Evolutionary conservation across 2,329 filamentous ascomycete species (phyloP), one percentile per base, ranked within the genome.

Genomic region (Fusarium musae): DNA sequence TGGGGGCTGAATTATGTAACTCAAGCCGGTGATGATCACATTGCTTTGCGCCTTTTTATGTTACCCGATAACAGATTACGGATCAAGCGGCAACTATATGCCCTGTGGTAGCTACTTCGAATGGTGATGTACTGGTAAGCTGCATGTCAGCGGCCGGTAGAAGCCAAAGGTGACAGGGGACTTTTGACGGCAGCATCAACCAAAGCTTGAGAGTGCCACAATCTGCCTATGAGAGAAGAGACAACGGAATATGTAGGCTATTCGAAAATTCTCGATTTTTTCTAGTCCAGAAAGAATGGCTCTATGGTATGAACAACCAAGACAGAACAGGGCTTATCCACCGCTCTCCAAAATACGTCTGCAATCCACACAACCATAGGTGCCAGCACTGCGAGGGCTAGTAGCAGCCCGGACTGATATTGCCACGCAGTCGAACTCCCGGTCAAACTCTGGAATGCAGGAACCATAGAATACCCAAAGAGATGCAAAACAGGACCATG

Each of bases 181-280:
- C 11, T 9, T 15, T 36, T 36, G 2, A 5, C 5, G 8, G 15
- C 15, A 15, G 36, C 5, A 19, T 16, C 26, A 36, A 9, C 7
- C 15, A 19, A 30, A 6, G 6, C 19, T 6, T 9, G 6, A 12
- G 13, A 17, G 9, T n/a, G 19, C 9, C 28, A 17, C 15, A 5
- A 19, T 34, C 2, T 9, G 23, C 43, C 4, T 30, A 7, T 7
- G 13, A 9, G 5, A 5, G 5, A 26, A 19, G 16, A 5, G 17
- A 26, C 13, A 26, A 8, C 4, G 9, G 19, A 2, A 10, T 2
- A 26, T 9, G 8, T 5, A 34, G 5, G 5, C 17, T 34, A 13
- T 10, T 3, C 1, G 1, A 3, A 16, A 52, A 12, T 2, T 6
- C 10, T 36, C 12, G 16, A 19, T 36, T 3, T 26, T 1, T 36